These are phyloP conservation scores for Odontarrhena argentea DNA, from an alignment of 345 rosid genomes.

Conservation along the genomic window DNA sequence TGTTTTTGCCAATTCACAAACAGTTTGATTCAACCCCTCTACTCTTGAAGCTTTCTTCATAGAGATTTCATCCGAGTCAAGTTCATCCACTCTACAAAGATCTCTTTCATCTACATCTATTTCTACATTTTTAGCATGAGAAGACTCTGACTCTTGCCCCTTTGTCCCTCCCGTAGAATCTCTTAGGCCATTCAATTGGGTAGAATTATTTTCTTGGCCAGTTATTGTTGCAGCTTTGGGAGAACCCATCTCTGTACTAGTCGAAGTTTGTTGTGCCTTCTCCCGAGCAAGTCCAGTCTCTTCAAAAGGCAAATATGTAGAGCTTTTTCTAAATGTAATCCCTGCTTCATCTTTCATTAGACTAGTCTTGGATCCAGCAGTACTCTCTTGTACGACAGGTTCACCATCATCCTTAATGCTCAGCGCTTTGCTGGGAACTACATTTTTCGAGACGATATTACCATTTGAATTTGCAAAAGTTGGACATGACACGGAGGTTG, in stretches of 20 bases:
- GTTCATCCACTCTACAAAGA: slow-evolving; percentile 43
- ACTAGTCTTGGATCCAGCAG: slow-evolving; percentile 44
- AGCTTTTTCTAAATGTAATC: slow-evolving; percentile 42
- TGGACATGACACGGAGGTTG: slow-evolving; percentile 50
- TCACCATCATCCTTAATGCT: slow-evolving; percentile 52
- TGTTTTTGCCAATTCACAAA: slow-evolving; percentile 48
- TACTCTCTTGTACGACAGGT: slow-evolving; percentile 45
- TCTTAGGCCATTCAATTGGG: slow-evolving; percentile 48
- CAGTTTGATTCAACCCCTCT: slow-evolving; percentile 50
- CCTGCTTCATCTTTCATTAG: slow-evolving; percentile 48
- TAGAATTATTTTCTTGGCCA: slow-evolving; percentile 45
- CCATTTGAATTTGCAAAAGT: slow-evolving; percentile 60
- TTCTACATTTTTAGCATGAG: slow-evolving; percentile 56
- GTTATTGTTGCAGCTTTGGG: slow-evolving; percentile 43
- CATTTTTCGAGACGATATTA: slow-evolving; percentile 50
- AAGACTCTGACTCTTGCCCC: slow-evolving; percentile 67
- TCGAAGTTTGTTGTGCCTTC: slow-evolving; percentile 50
- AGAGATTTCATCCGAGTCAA: slow-evolving; percentile 48
- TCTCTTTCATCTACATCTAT: slow-evolving; percentile 57
- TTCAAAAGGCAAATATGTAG: slow-evolving; percentile 45
- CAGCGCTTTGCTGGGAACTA: slow-evolving; percentile 48
- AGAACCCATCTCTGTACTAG: slow-evolving; percentile 45
- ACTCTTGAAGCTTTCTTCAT: slow-evolving; percentile 45
- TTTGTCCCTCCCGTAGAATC: slow-evolving; percentile 48
- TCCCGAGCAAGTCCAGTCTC: slow-evolving; percentile 46